Evolutionary conservation across 768 basidiomycete genomes (phyloP).

Genomic region (Russula foetens): DNA sequence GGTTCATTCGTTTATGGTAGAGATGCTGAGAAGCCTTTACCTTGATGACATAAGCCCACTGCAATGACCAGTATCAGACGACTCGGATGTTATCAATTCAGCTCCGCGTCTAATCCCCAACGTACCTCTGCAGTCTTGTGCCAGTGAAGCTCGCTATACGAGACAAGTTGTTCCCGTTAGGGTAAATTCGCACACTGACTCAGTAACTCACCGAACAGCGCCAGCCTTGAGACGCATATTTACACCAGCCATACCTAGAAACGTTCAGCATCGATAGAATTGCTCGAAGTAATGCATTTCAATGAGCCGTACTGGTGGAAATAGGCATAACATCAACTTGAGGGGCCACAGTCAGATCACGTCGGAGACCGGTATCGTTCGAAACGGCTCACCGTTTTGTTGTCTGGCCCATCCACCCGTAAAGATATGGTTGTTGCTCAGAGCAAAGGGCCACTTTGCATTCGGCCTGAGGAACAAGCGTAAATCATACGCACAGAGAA

Average conservation of each 20-base stretch:
- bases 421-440: constrained; percentile 49
- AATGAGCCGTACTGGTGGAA: constrained; percentile 32
- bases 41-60: constrained; percentile 31
- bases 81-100: neutral
- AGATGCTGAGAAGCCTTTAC: constrained; percentile 12
- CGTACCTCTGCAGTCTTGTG: constrained; percentile 26
- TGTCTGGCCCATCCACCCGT: constrained; percentile 55
- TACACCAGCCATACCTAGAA: constrained; percentile 26
- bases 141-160: constrained; percentile 30
- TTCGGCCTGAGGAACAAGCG: constrained; percentile 30
- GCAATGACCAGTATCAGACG: too few relatives aligned
- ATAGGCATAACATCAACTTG: constrained; percentile 42
- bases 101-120: neutral
- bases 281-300: neutral
- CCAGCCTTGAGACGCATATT: constrained; percentile 29
- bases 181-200: neutral
- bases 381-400: constrained; percentile 35
- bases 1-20: neutral
- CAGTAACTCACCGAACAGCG: constrained; percentile 22
- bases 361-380: neutral
- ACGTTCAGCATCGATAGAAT: neutral
- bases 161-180: neutral
- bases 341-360: neutral
- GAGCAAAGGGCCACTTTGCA: constrained; percentile 48
- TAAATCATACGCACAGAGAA: neutral